phyloP scores from a whole-genome alignment of 208 protist species.

The Crithidia sp. region DNA sequence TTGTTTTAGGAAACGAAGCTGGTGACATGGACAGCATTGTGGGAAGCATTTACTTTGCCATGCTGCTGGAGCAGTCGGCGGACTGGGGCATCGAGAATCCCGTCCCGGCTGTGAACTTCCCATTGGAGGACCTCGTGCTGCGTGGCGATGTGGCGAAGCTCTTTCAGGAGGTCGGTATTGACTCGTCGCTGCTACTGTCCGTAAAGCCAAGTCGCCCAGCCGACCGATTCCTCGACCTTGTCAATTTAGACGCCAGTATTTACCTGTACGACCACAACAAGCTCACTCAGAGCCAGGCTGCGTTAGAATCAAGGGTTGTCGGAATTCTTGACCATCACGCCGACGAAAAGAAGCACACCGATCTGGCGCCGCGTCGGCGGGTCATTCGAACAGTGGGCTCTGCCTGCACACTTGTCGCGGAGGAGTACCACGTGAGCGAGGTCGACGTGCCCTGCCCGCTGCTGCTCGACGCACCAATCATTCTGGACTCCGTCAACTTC shows the following conservation, averaged over 20 bases:
- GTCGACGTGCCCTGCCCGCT: slow-evolving; percentile 54
- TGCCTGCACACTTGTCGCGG: slow-evolving; percentile 79
- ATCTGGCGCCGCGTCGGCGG: slow-evolving; percentile 37
- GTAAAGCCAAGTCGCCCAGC: slow-evolving; percentile 26
- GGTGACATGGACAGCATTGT: slow-evolving; percentile 91
- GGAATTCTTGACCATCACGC: slow-evolving; percentile 88
- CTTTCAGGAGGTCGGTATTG: slow-evolving; percentile 52
- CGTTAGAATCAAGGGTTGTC: slow-evolving; percentile 44
- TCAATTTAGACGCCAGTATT: slow-evolving; percentile 30
- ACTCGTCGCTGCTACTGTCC: slow-evolving; percentile 48
- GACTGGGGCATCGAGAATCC: slow-evolving; percentile 41
- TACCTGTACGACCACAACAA: slow-evolving; percentile 91
- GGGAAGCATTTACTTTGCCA: slow-evolving; percentile 81
- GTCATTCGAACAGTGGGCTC: slow-evolving; percentile 66
- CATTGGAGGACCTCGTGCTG: slow-evolving; percentile 68
- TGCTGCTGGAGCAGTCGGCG: slow-evolving; percentile 50
- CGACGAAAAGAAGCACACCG: slow-evolving; percentile 69
- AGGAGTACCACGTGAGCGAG: slow-evolving; percentile 50
- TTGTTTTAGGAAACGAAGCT: slow-evolving; percentile 85
- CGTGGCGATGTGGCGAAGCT: slow-evolving; percentile 74
- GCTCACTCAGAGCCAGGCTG: slow-evolving; percentile 46
- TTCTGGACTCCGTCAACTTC: slow-evolving; percentile 88
- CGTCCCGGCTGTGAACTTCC: slow-evolving; percentile 83
- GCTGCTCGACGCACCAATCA: slow-evolving; percentile 74
- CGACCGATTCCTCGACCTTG: slow-evolving; percentile 44